Conservation (phyloP, 2,329 filamentous ascomycete species). For the Arthrobotrys iridis region DNA sequence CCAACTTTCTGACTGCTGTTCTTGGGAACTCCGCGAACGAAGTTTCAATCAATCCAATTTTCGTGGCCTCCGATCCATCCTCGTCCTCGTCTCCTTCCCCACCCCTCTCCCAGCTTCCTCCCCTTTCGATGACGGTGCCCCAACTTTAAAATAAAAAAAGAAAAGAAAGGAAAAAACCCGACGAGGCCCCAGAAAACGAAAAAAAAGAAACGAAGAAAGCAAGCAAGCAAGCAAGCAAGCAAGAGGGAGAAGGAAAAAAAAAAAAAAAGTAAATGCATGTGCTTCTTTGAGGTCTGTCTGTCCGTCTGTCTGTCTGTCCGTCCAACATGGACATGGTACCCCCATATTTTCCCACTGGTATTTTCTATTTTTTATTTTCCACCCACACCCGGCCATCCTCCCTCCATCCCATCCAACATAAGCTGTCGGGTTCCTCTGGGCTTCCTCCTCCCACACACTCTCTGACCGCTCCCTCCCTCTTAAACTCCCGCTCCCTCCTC, state of each 20-base stretch:
- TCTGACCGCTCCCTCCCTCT: background rate
- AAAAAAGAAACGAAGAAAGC: background rate
- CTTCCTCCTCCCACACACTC: background rate
- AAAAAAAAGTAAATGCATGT: slow-evolving; percentile 2
- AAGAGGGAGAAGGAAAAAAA: background rate
- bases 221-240: background rate
- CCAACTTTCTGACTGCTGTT: slow-evolving; percentile 47
- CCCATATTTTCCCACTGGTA: slow-evolving; percentile 14
- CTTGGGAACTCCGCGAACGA: slow-evolving; percentile 43
- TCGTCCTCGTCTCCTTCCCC: slow-evolving; percentile 40
- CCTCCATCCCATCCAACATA: slow-evolving; percentile 6
- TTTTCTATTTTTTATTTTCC: background rate
- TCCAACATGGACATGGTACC: slow-evolving; percentile 14
- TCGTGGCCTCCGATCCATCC: slow-evolving; percentile 28
- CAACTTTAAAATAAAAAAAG: slow-evolving; percentile 48
- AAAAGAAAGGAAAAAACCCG: slow-evolving; percentile 30
- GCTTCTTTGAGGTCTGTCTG: background rate
- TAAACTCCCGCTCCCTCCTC: slow-evolving; percentile 6
- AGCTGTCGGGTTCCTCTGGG: background rate
- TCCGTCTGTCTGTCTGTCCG: too few relatives aligned
- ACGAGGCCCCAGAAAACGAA: background rate
- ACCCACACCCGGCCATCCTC: slow-evolving; percentile 4
- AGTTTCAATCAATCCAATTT: slow-evolving; percentile 32
- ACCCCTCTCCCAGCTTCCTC: background rate
- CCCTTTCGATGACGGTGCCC: slow-evolving; percentile 45